A percentile compares a stretch with the other conserved stretches of the same genome.
Evolutionary conservation across 2,329 filamentous ascomycete genomes (phyloP).

Genomic region (Pseudohalonectria lignicola): DNA sequence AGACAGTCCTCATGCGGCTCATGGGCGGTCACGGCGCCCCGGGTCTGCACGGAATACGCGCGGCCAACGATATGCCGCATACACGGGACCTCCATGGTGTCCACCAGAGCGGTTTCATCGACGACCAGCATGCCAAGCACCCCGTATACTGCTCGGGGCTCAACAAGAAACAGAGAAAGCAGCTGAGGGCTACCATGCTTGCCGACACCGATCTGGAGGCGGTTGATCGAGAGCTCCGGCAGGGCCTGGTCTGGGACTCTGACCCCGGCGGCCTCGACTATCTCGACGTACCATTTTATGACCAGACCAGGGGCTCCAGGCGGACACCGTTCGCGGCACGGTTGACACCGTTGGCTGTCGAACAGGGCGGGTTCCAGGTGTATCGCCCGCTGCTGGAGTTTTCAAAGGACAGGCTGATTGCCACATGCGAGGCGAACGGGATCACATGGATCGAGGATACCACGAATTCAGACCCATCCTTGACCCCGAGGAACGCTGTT

Average conservation of each 20-base stretch:
- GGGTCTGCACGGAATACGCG: slow-evolving; percentile 62
- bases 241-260: slow-evolving; percentile 7
- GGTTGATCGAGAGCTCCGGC: slow-evolving; percentile 6
- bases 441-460: slow-evolving; percentile 74
- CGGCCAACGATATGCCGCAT: slow-evolving; percentile 65
- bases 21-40: slow-evolving; percentile 52
- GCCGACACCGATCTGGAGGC: background rate
- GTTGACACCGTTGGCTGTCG: too few species aligned
- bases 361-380: slow-evolving; percentile 55
- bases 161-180: background rate
- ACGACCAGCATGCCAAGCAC: slow-evolving; percentile 25
- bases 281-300: too few species aligned
- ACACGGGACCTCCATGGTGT: slow-evolving; percentile 66
- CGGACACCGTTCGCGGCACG: too few species aligned
- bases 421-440: slow-evolving; percentile 58
- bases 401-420: slow-evolving; percentile 60
- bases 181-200: background rate
- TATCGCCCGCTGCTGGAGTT: slow-evolving; percentile 62
- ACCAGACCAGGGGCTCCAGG: too few species aligned
- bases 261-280: slow-evolving; percentile 11
- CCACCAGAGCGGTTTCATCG: slow-evolving; percentile 50
- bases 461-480: slow-evolving; percentile 67
- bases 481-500: slow-evolving; percentile 75
- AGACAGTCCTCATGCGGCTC: slow-evolving; percentile 77
- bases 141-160: slow-evolving; percentile 20